Evolutionary conservation across 345 rosid species (phyloP).

Genomic region (Eucalyptus coolabah): DNA sequence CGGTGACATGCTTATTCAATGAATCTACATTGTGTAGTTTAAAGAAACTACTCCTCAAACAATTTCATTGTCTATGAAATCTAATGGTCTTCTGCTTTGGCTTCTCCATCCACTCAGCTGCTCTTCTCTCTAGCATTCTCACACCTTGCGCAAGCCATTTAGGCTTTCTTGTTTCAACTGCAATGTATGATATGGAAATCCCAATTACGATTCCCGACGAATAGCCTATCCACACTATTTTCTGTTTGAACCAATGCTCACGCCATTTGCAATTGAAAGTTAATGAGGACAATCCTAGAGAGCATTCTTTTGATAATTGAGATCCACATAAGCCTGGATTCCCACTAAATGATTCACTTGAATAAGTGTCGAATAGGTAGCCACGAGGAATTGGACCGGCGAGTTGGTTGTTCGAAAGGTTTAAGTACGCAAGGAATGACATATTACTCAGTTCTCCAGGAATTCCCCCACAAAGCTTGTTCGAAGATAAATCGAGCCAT

Average conservation of each 20-base stretch:
- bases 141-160: background rate
- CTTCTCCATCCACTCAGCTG: background rate
- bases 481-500: background rate
- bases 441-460: accelerated
- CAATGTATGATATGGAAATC: background rate
- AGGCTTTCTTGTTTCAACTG: background rate
- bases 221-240: background rate
- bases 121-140: background rate
- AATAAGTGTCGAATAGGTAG: accelerated
- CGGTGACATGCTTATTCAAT: background rate
- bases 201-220: background rate
- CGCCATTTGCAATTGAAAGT: background rate
- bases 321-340: background rate
- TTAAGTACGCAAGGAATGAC: accelerated
- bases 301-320: background rate
- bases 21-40: background rate
- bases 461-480: background rate
- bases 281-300: background rate
- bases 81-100: background rate
- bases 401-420: background rate
- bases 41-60: background rate
- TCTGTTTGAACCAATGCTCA: background rate
- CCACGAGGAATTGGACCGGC: accelerated
- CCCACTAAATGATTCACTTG: accelerated
- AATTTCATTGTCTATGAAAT: background rate